Evolutionary conservation across 495 filamentous ascomycete genomes (phyloP), one percentile per base, ranked within the genome.

Genomic region (Penicillium lividum): DNA sequence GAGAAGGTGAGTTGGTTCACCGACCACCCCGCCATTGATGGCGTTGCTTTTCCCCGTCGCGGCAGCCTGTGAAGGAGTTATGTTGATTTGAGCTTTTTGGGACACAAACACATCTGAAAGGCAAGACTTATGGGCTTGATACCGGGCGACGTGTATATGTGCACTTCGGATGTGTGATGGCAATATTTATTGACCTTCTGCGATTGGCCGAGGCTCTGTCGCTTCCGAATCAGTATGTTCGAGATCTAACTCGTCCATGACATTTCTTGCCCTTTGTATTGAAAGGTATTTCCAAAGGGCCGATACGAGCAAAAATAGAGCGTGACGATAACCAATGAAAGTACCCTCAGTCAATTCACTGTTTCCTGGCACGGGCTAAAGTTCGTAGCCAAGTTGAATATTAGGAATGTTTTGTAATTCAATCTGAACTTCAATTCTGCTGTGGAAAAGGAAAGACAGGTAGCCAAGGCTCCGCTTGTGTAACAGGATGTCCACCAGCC

Each of bases 1-100:
- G 91, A 95, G 40, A 88, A 91, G 69, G 91, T 92, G 60, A 93
- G 86, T 72, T 98, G 94, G 94, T 98, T 98, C 72, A 90, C 91
- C 7, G 95, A 98, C 68, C 76, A 82, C 54, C 79, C 86, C 0
- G 94, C 94, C 6, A 84, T 92, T 7, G 87, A 95, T 61, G 90
- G 90, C 4, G 89, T 98, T 15, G 76, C 81, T 42, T 97, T 91
- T 70, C 89, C 92, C 29, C 82, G 86, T 62, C 75, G 84, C 46
- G 51, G 51, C 40, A 53, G 36, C 51, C 51, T 53, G 51, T 53
- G 36, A 53, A n/a, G 31, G 30, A 15, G 25, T 22, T 22, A 22
- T 22, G 1, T 22, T 22, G 15, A 34, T 47, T 2, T 29, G 5
- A 5, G 13, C 15, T 9, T n/a, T 3, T 47, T 47, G 28, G 3